Conservation (phyloP, 2,329 filamentous ascomycete species). For the Dactylellina sp. region DNA sequence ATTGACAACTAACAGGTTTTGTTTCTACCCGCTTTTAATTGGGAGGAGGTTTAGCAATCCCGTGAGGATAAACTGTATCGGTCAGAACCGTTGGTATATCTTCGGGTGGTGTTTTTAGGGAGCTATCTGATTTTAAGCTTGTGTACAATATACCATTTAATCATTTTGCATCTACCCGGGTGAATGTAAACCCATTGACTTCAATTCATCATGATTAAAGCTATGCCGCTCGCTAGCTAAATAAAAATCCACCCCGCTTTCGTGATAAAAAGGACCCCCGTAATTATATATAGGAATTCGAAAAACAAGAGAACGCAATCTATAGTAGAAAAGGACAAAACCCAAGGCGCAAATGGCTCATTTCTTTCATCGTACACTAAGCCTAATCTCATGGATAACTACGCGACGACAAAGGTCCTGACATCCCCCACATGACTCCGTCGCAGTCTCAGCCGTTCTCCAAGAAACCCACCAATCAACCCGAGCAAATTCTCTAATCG, state of each 20-base stretch:
- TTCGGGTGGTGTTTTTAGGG: background rate
- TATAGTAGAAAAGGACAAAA: slow-evolving; percentile 18
- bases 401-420: slow-evolving; percentile 49
- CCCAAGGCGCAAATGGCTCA: slow-evolving; percentile 9
- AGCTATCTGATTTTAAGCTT: background rate
- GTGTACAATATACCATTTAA: slow-evolving; percentile 3
- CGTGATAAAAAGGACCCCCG: background rate
- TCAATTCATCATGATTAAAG: background rate
- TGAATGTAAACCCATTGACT: too few species aligned
- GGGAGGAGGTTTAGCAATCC: background rate
- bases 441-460: slow-evolving; percentile 33
- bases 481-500: slow-evolving; percentile 71
- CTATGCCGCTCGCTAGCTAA: slow-evolving; percentile 1
- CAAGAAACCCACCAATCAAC: slow-evolving; percentile 41
- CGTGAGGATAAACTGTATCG: background rate
- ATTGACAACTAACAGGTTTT: slow-evolving; percentile 1
- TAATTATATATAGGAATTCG: slow-evolving; percentile 10
- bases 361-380: slow-evolving; percentile 38
- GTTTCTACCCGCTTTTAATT: background rate
- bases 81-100: background rate
- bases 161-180: background rate
- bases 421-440: slow-evolving; percentile 27
- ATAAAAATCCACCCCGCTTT: background rate
- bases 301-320: slow-evolving; percentile 10
- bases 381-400: background rate